A percentile compares a stretch with the other conserved stretches of the same genome.
Evolutionary conservation across 805 yeast genomes (phyloP).

Genomic region (Spathaspora arborariae): DNA sequence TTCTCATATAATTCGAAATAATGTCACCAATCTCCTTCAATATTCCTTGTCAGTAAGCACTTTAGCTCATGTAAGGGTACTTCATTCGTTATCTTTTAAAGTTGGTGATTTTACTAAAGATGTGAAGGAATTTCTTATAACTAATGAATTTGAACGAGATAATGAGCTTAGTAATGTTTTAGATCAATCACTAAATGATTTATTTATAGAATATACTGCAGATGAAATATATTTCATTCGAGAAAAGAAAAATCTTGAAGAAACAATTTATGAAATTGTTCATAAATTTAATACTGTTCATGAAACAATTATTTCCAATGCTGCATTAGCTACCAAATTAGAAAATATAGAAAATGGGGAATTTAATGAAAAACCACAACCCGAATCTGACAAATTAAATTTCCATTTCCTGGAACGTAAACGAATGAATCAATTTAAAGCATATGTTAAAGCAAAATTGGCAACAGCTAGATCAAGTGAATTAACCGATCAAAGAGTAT

Average conservation of each 20-base stretch:
- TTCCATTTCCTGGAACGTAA: conserved; percentile 37
- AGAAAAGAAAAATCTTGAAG: conserved; percentile 68
- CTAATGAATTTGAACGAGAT: conserved; percentile 44
- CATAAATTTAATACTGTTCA: conserved; percentile 39
- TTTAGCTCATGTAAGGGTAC: conserved; percentile 70
- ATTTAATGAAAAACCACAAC: conserved; percentile 10
- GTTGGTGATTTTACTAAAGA: conserved; percentile 60
- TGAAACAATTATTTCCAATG: conserved; percentile 33
- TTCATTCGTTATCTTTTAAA: conserved; percentile 62
- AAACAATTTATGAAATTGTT: conserved; percentile 43
- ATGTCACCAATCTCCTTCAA: conserved; percentile 54
- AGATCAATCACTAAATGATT: conserved; percentile 69
- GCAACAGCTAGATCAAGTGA: conserved; percentile 26
- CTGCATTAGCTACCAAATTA: conserved; percentile 27
- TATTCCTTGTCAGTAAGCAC: conserved; percentile 61
- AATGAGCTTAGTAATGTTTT: conserved; percentile 47
- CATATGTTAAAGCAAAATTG: conserved; percentile 44
- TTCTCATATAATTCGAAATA: conserved; percentile 63
- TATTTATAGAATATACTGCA: conserved; percentile 65
- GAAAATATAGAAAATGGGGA: conserved; percentile 32
- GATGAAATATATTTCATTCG: conserved; percentile 65
- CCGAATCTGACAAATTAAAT: conserved; percentile 23
- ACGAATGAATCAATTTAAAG: conserved; percentile 50
- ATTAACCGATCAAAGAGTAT: background rate
- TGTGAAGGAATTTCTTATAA: conserved; percentile 55